Evolutionary conservation across 2,329 filamentous ascomycete species (phyloP), one percentile per base, ranked within the genome.

Genomic region (Colletotrichum sojae): DNA sequence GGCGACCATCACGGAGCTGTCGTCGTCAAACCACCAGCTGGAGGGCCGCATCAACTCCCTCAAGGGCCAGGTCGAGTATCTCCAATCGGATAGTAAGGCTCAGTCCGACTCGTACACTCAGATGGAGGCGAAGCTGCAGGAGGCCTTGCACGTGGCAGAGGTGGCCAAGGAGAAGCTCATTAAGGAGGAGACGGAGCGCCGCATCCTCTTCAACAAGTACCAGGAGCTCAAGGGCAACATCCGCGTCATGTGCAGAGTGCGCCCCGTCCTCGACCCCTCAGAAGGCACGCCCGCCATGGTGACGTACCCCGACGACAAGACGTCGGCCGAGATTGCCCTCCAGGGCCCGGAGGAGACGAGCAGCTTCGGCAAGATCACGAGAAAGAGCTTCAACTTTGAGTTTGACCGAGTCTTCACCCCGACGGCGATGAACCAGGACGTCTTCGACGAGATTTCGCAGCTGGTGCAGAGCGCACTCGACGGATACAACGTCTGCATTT

Each of bases 221-320:
- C 94, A 99, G 78, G 96, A 99, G 77, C 88, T 99, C 69, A 98
- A 97, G 80, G 96, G 96, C 75, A 99, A 99, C 77, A 99, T 99
- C 76, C 92, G 96, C 20, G 96, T 99, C 73, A 99, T 99, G 89
- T 98, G 95, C 77, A 91, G 96, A 78, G 95, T 98, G 31, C 91
- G 97, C 48, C 96, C 96, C 1, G 84, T 91, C 0, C 83, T 92
- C 22, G 84, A 84, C 25, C 74, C 79, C 0, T 79, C 83, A 0
- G 91, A 92, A 66, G 90, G 90, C 6, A 86, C 90, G 25, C 85
- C 89, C 13, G 94, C 95, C 3, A 88, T 89, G 58, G 93, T 98
- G 72, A 85, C 88, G 2, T 97, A 94, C 73, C 94, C 95, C 0
- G 84, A 98, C 43, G 88, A 92, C 16, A 93, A 94, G 69, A 96